phyloP scores from a whole-genome alignment of 768 basidiomycete species.

The Peribolospora baueri region DNA sequence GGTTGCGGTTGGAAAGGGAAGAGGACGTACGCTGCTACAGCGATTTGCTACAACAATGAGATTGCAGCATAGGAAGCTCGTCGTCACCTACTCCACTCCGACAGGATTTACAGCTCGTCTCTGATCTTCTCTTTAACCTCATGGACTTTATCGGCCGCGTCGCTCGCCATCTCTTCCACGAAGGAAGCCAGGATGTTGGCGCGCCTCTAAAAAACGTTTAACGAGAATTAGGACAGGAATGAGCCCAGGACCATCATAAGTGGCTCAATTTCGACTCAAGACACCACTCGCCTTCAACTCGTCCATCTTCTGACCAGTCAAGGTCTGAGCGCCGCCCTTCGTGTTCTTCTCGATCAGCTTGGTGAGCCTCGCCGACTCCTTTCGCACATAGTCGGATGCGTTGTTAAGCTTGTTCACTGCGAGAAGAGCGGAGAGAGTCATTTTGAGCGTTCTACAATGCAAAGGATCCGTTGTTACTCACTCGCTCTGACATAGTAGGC shows the following conservation, averaged over 20 bases:
- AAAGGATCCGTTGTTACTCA: no score
- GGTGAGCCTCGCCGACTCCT: constrained; percentile 43
- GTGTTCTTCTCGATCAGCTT: constrained; percentile 30
- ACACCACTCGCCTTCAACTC: constrained; percentile 50
- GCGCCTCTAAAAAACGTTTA: constrained; percentile 26
- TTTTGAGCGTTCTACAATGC: no score
- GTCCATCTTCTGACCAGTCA: constrained; percentile 58
- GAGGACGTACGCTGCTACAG: no score
- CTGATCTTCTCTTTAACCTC: constrained; percentile 7
- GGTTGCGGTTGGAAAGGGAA: no score
- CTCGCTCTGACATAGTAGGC: constrained; percentile 63
- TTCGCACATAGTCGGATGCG: constrained; percentile 50
- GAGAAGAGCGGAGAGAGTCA: no score
- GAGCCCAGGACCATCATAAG: constrained; percentile 9
- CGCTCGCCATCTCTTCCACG: constrained; percentile 17
- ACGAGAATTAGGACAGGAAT: constrained; percentile 11
- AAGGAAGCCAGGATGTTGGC: no score
- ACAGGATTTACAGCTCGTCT: neutral
- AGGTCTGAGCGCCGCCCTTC: constrained; percentile 16
- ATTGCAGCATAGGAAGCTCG: no score
- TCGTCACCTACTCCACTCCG: no score
- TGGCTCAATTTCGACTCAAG: constrained; percentile 40
- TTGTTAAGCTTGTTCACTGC: constrained; percentile 53
- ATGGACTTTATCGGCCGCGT: constrained; percentile 14
- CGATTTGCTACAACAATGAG: no score